Evolutionary conservation across 257 asterid genomes (phyloP), one percentile per base, ranked within the genome.

Genomic region (Eucommia ulmoides): DNA sequence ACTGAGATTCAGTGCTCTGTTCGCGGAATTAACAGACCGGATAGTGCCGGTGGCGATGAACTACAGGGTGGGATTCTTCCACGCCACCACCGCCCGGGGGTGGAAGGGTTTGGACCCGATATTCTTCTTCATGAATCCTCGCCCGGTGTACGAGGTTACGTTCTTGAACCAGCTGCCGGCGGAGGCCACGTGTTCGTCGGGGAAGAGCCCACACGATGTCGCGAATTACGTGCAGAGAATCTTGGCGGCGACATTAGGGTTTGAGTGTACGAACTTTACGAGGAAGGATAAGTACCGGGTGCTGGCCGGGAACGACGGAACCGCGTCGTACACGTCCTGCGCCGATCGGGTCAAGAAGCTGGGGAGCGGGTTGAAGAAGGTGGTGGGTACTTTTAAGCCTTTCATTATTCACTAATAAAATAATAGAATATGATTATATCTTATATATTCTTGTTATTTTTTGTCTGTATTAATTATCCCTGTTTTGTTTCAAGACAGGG

Each of bases 271-370:
- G 3, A 53, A 57, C 22, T 45, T 68, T 56, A 68, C 75, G 0
- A 72, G 79, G 64, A 69, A 56, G 57, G 76, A 68, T 15, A 73
- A 65, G 70, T 73, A 73, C 45, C 54, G 24, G 19, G 71, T 55
- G 1, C 62, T 73, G 26, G 70, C 70, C 16, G 73, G 73, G 35
- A 68, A 55, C 0, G 79, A 73, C 49, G 79, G 79, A 9, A 24
- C 23, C 22, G 71, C 58, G 0, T 23, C 49, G 19, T 2, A 57
- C 3, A 26, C 7, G 22, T 22, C 50, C 5, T 47, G 41, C 23
- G 50, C 19, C 18, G 52, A 48, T 49, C 54, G 55, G 49, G 41
- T 57, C 17, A 57, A 35, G 41, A 49, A 57, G 23, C 23, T 49
- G 49, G 3, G 47, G 20, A 14, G 22, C 14, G 12, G 20, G 17